Evolutionary conservation across 2,329 filamentous ascomycete species (phyloP), one percentile per base, ranked within the genome.

Genomic region (Myriosclerotinia duriaeana): DNA sequence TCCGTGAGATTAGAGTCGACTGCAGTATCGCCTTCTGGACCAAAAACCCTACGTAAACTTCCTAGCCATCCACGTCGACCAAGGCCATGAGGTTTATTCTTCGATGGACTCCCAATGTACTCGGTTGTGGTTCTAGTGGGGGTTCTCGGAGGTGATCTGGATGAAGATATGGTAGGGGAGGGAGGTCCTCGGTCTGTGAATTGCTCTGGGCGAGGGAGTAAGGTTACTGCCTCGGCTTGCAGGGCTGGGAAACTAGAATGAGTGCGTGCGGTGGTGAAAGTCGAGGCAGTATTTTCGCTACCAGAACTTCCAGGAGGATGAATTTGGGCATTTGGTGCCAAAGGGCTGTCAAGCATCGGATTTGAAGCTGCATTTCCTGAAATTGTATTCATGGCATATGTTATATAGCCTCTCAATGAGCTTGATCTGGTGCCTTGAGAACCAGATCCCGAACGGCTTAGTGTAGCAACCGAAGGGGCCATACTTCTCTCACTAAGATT

Each of bases 31-130:
- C 48, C 50, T 62, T 61, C 65, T 2, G 55, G 42, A 40, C 64
- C 68, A 40, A 77, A 74, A 1, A 72, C 76, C 56, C 70, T 67
- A 7, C 85, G 82, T 26, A 93, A 76, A 58, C 86, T 90, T 30
- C 89, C 89, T 14, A 93, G 79, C 87, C 89, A 91, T 78, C 53
- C 70, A 34, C 68, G 67, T 65, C 69, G 69, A 26, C 69, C 66
- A 5, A 72, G 17, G 1, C 42, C 56, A 4, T 54, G 44, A 7
- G 81, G 79, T 73, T 86, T 87, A 15, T 73, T 78, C 78, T 88
- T 83, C 74, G 85, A 85, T 26, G 87, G 82, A 62, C 84, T 85
- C 0, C 84, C 80, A 1, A 83, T 80, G 9, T 55, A 58, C 5
- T 69, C 65, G 11, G 59, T 40, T 8, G 65, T 55, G 2, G 68